Percentiles rank a stretch among this genome's conserved stretches.
Evolutionary conservation across 176 grass and related monocot species (phyloP).

Genomic region (Olyra latifolia): DNA sequence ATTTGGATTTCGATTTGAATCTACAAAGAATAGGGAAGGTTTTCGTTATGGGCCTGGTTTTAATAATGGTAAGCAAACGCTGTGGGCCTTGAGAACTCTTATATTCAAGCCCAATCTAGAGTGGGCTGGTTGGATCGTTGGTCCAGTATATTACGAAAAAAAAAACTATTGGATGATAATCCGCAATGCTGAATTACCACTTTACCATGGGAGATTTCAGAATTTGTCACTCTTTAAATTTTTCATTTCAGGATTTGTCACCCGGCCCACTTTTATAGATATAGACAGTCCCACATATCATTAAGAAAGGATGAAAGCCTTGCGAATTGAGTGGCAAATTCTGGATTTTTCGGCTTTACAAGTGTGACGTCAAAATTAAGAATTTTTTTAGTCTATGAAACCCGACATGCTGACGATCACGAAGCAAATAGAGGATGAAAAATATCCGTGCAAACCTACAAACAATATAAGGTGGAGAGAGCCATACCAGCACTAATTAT

Average conservation of each 20-base stretch:
- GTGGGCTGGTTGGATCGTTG: neutral
- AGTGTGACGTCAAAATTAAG: too few species aligned
- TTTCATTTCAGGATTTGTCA: too few species aligned
- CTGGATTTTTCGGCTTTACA: too few species aligned
- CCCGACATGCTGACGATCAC: too few species aligned
- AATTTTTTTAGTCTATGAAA: neutral
- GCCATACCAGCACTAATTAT: neutral
- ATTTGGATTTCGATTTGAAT: conserved; percentile 41
- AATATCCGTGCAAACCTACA: neutral
- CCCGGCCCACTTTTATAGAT: too few species aligned
- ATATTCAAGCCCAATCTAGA: neutral
- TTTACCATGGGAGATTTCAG: too few species aligned
- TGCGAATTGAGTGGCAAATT: too few species aligned
- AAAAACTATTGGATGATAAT: too few species aligned
- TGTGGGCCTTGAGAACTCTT: neutral
- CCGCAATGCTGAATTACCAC: too few species aligned
- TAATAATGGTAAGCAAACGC: neutral
- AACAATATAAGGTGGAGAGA: neutral
- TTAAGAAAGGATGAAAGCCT: too few species aligned
- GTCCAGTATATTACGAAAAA: neutral
- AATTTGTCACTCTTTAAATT: too few species aligned
- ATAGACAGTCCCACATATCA: too few species aligned
- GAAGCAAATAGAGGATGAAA: neutral
- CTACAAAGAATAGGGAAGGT: neutral
- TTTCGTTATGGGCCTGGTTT: neutral